Percentiles rank a stretch among this genome's conserved stretches.
Conservation (phyloP, 768 basidiomycete genomes). For the Strobilomyces confusus region DNA sequence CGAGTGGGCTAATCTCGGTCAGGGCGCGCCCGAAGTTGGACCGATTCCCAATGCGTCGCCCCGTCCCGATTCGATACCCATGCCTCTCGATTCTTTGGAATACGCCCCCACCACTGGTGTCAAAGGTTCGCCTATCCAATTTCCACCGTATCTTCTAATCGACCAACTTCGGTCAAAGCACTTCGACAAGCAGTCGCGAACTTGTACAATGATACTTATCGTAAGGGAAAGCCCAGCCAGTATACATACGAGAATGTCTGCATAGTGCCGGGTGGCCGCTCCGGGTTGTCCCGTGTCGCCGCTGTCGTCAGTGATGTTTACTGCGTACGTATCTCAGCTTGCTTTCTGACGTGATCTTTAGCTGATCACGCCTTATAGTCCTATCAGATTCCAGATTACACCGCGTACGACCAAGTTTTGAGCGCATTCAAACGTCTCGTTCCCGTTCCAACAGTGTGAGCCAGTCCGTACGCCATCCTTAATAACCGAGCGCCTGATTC, state of each 20-base stretch:
- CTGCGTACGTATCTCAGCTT: constrained; percentile 42
- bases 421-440: constrained; percentile 86
- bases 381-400: constrained; percentile 91
- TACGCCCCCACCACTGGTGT: constrained; percentile 94
- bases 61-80: constrained; percentile 59
- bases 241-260: constrained; percentile 93
- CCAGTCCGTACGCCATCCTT: constrained; percentile 30
- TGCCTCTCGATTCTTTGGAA: constrained; percentile 73
- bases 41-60: constrained; percentile 70
- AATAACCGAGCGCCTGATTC: neutral
- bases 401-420: constrained; percentile 80
- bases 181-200: constrained; percentile 88
- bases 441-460: constrained; percentile 85
- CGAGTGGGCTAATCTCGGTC: constrained; percentile 88
- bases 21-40: constrained; percentile 88
- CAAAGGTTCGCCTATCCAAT: constrained; percentile 47
- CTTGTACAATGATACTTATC: constrained; percentile 85
- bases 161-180: constrained; percentile 35
- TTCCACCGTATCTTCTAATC: neutral
- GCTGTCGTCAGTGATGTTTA: constrained; percentile 91
- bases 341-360: neutral
- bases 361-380: constrained; percentile 40
- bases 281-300: constrained; percentile 86
- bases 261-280: constrained; percentile 91
- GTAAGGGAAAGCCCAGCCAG: constrained; percentile 73